A percentile compares a stretch with the other conserved stretches of the same genome.
Evolutionary conservation across 2,329 filamentous ascomycete genomes (phyloP).

Genomic region (Colletotrichum noveboracense): DNA sequence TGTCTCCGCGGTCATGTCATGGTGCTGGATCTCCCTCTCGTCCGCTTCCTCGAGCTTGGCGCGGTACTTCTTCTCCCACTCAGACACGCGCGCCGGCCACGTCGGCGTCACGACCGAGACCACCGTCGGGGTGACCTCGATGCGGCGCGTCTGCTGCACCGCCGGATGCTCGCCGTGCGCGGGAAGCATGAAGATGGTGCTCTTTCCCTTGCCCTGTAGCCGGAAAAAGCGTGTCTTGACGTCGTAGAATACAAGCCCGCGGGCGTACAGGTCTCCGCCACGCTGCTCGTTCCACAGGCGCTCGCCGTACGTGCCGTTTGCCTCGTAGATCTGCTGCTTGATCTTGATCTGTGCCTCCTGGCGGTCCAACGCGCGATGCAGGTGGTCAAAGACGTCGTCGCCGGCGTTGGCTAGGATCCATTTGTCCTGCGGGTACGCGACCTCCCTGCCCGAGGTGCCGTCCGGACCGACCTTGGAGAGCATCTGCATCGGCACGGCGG

Average conservation of each 20-base stretch:
- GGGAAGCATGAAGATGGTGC: conserved; percentile 59
- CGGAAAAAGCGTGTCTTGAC: conserved; percentile 59
- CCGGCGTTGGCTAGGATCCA: conserved; percentile 61
- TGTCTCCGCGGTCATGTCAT: conserved; percentile 23
- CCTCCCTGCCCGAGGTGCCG: conserved; percentile 55
- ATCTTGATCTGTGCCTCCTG: conserved; percentile 46
- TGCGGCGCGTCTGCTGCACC: conserved; percentile 43
- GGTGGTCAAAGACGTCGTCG: conserved; percentile 51
- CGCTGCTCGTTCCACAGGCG: conserved; percentile 33
- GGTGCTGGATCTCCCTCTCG: not conserved
- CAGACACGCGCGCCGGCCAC: conserved; percentile 36
- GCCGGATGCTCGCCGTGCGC: conserved; percentile 52
- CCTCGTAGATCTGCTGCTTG: conserved; percentile 36
- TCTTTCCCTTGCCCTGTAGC: conserved; percentile 46
- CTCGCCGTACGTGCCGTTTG: conserved; percentile 47
- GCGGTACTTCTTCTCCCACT: conserved; percentile 30
- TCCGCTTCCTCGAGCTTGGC: conserved; percentile 26
- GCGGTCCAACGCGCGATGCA: conserved; percentile 53
- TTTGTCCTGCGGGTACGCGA: conserved; percentile 60
- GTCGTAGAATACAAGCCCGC: conserved; percentile 54
- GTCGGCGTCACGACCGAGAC: conserved; percentile 30
- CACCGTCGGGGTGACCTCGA: conserved; percentile 49
- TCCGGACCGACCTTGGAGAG: conserved; percentile 58
- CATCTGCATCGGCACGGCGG: conserved; percentile 55
- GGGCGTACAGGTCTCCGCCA: conserved; percentile 35